phyloP scores from a whole-genome alignment of 2,329 filamentous ascomycete genomes.

The Pezicula radicicola region DNA sequence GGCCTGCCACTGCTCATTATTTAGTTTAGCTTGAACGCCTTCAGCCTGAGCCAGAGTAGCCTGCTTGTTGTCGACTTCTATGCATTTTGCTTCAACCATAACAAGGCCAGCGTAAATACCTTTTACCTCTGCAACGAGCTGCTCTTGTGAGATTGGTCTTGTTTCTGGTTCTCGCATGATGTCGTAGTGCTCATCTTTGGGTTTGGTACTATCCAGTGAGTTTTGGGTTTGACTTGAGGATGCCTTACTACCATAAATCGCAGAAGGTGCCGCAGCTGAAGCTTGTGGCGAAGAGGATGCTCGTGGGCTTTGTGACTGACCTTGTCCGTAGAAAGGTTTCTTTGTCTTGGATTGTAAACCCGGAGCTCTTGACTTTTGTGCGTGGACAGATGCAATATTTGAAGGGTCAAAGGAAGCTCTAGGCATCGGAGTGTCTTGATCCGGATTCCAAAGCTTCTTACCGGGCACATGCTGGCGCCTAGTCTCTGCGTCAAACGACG shows the following conservation, averaged over 20 bases:
- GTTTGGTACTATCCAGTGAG: background rate
- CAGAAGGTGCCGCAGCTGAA: background rate
- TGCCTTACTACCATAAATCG: too few relatives aligned
- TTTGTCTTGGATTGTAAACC: slow-evolving; percentile 11
- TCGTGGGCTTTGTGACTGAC: background rate
- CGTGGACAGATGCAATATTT: slow-evolving; percentile 23
- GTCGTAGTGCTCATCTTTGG: background rate
- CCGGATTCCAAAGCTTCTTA: slow-evolving; percentile 23
- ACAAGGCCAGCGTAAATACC: slow-evolving; percentile 76
- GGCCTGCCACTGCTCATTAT: slow-evolving; percentile 76
- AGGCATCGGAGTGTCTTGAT: slow-evolving; percentile 13
- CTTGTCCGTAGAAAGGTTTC: slow-evolving; percentile 8
- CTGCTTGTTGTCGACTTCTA: slow-evolving; percentile 72
- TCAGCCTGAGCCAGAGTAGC: slow-evolving; percentile 48
- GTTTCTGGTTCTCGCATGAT: slow-evolving; percentile 61
- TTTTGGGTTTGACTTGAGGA: too few relatives aligned
- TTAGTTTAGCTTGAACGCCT: slow-evolving; percentile 42
- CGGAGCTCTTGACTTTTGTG: slow-evolving; percentile 15
- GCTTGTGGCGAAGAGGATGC: background rate
- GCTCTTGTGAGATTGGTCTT: slow-evolving; percentile 35
- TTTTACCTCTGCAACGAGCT: slow-evolving; percentile 26
- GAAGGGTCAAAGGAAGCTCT: slow-evolving; percentile 20
- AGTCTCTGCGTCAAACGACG: slow-evolving; percentile 8
- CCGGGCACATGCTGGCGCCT: slow-evolving; percentile 9
- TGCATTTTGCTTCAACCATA: slow-evolving; percentile 85